Conservation (phyloP, 2,329 filamentous ascomycete species). For the Purpureocillium lavendulum region DNA sequence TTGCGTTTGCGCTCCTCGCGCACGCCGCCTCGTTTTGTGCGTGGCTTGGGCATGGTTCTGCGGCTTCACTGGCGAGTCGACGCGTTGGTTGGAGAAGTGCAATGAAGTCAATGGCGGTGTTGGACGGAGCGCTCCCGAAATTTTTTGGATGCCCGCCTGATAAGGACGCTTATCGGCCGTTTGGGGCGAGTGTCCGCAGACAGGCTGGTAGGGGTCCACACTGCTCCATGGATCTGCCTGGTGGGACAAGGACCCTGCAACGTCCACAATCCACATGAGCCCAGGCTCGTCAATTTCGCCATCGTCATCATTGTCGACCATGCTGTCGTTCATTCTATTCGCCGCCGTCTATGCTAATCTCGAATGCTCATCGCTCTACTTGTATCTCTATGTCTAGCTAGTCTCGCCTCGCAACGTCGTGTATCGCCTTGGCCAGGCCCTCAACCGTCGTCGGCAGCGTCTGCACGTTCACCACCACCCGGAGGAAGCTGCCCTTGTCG, state of each 20-base stretch:
- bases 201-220: too few relatives aligned
- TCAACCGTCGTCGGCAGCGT: constrained; percentile 43
- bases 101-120: not conserved
- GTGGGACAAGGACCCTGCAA: too few relatives aligned
- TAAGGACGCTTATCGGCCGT: constrained; percentile 7
- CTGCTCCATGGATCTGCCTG: too few relatives aligned
- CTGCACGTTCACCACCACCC: constrained; percentile 52
- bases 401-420: constrained; percentile 30
- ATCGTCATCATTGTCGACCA: too few relatives aligned
- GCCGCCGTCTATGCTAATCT: not conserved
- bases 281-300: too few relatives aligned
- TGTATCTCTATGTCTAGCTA: not conserved
- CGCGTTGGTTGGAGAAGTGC: not conserved
- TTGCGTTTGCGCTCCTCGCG: constrained; percentile 35
- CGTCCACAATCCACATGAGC: too few relatives aligned
- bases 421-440: constrained; percentile 45
- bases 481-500: constrained; percentile 45
- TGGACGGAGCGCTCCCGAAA: not conserved
- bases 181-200: too few relatives aligned
- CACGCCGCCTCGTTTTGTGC: constrained; percentile 29
- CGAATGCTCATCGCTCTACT: not conserved
- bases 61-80: not conserved
- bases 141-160: constrained; percentile 8
- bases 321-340: not conserved
- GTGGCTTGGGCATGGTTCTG: constrained; percentile 31